Percentiles rank a stretch among this genome's conserved stretches.
phyloP scores from a whole-genome alignment of 495 filamentous ascomycete genomes.

The Polyplosphaeria fusca region DNA sequence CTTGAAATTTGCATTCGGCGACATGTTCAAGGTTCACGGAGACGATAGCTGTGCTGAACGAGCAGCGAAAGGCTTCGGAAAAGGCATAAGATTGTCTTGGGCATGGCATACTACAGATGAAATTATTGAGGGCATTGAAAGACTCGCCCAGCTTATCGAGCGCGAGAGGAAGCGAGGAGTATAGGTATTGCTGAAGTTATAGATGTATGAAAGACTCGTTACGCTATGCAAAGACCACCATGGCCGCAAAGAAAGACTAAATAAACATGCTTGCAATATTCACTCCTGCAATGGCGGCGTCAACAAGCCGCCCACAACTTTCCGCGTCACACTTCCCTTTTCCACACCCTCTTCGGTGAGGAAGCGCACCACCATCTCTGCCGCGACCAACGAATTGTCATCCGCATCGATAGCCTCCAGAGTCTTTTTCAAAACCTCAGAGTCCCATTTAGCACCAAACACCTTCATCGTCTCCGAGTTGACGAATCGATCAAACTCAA shows the following conservation, averaged over 20 bases:
- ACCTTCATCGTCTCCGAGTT: conserved; percentile 26
- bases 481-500: conserved; percentile 29
- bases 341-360: background rate
- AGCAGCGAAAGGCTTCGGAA: conserved; percentile 3
- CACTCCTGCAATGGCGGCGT: conserved; percentile 15
- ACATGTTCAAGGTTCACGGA: conserved; percentile 10
- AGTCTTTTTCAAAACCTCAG: conserved; percentile 4
- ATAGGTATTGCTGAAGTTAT: too few relatives aligned
- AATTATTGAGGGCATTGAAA: conserved; percentile 2
- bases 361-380: conserved; percentile 21
- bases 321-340: background rate
- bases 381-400: conserved; percentile 12
- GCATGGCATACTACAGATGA: conserved; percentile 6
- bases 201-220: too few relatives aligned
- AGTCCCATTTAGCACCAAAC: conserved; percentile 14
- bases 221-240: too few relatives aligned
- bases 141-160: conserved; percentile 4
- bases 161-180: too few relatives aligned
- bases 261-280: too few relatives aligned
- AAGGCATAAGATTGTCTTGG: conserved; percentile 2
- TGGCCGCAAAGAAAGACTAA: too few relatives aligned
- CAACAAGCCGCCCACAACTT: conserved; percentile 8
- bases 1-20: conserved; percentile 12
- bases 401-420: conserved; percentile 21
- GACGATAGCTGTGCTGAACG: background rate